Evolutionary conservation across 2,329 filamentous ascomycete species (phyloP).

Genomic region (Diaporthe citrichinensis): DNA sequence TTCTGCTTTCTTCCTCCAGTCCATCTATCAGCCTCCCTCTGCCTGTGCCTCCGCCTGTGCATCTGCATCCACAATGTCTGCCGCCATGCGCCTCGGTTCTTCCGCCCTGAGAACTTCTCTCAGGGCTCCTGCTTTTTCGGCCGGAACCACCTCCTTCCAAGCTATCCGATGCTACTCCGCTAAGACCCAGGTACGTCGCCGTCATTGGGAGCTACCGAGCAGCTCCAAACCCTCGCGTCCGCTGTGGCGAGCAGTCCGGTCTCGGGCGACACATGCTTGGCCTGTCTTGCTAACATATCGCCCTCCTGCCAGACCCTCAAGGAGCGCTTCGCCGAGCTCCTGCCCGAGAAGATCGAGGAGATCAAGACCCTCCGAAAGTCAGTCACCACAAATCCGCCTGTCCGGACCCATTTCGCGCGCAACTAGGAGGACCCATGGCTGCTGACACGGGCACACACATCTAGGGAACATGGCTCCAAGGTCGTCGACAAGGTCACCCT

Average conservation of each 20-base stretch:
- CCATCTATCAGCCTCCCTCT: conserved; percentile 46
- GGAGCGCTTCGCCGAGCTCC: conserved; percentile 96
- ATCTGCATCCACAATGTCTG: conserved; percentile 77
- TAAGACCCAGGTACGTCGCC: conserved; percentile 82
- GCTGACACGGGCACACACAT: conserved; percentile 45
- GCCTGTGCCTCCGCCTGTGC: conserved; percentile 48
- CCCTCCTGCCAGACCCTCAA: conserved; percentile 81
- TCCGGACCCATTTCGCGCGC: conserved; percentile 36
- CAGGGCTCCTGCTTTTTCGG: conserved; percentile 75
- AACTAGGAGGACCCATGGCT: conserved; percentile 33
- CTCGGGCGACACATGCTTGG: not conserved
- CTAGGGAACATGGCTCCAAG: conserved; percentile 93
- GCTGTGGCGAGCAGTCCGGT: not conserved
- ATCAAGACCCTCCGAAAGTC: conserved; percentile 99
- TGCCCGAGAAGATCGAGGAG: conserved; percentile 96
- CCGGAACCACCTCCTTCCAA: conserved; percentile 82
- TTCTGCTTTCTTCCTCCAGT: conserved; percentile 51
- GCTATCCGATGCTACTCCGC: conserved; percentile 92
- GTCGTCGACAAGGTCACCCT: conserved; percentile 98
- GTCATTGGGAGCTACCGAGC: not conserved
- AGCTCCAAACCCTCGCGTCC: not conserved
- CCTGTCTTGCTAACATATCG: conserved; percentile 45
- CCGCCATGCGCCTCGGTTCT: conserved; percentile 84
- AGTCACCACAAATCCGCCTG: conserved; percentile 53
- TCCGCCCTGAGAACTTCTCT: conserved; percentile 85